A percentile compares a stretch with the other conserved stretches of the same genome.
phyloP scores from a whole-genome alignment of 768 basidiomycete genomes.

The Mycena pura region DNA sequence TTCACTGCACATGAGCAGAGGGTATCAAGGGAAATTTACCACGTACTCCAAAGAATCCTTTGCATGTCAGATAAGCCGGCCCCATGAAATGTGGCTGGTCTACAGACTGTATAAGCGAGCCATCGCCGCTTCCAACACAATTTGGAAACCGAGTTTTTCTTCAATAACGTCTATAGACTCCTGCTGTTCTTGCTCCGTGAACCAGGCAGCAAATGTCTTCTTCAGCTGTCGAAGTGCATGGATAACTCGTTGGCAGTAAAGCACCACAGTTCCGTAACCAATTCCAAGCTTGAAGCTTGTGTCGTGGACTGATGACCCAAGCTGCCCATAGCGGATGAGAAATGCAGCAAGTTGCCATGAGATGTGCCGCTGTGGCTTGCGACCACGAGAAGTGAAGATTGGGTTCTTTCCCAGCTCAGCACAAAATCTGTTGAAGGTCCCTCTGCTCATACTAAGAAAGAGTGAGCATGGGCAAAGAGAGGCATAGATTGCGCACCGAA shows the following conservation, averaged over 20 bases:
- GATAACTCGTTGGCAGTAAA: conserved; percentile 30
- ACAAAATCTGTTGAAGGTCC: conserved; percentile 17
- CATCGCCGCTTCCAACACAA: no score
- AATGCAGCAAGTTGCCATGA: conserved; percentile 31
- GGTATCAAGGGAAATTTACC: no score
- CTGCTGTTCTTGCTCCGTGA: conserved; percentile 3
- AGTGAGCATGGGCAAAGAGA: no score
- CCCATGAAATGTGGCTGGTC: no score
- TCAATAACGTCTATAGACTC: no score
- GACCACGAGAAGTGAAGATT: conserved; percentile 23
- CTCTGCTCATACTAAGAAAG: background rate
- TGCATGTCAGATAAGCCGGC: no score
- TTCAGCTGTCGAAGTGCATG: conserved; percentile 3
- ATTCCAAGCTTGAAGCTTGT: conserved; percentile 27
- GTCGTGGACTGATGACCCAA: conserved; percentile 18
- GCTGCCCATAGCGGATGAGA: conserved; percentile 29
- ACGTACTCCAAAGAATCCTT: no score
- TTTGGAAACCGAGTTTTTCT: no score
- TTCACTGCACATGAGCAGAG: no score
- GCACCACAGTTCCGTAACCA: conserved; percentile 29
- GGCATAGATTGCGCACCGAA: conserved; percentile 2
- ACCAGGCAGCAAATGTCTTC: conserved; percentile 7
- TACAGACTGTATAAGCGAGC: no score
- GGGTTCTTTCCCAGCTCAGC: conserved; percentile 17
- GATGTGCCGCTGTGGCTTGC: conserved; percentile 30